Evolutionary conservation across 179 eudicot species (phyloP).

Genomic region (Patellifolia procumbens): DNA sequence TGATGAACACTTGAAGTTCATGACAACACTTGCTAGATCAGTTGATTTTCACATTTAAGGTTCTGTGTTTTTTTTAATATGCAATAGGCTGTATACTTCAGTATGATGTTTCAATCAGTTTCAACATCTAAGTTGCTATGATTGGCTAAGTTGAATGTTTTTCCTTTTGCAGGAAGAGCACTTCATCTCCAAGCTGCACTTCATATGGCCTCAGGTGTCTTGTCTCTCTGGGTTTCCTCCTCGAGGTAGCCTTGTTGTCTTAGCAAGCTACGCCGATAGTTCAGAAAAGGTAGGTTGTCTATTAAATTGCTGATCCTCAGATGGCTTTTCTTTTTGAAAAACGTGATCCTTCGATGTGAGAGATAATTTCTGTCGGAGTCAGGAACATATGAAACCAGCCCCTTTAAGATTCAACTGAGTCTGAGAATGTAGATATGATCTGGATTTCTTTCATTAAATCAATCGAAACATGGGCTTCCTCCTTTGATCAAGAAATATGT

Average conservation of each 20-base stretch:
- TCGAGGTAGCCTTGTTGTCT: slow-evolving; percentile 62
- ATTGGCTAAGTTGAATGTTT: not conserved
- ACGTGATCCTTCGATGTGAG: not conserved
- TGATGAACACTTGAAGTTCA: not conserved
- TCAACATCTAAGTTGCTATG: not conserved
- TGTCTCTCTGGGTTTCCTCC: slow-evolving; percentile 69
- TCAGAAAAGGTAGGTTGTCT: slow-evolving; percentile 48
- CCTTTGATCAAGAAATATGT: not conserved
- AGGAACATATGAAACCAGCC: not conserved
- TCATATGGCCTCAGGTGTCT: slow-evolving; percentile 93
- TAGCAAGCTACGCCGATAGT: slow-evolving; percentile 61
- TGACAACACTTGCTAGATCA: not conserved
- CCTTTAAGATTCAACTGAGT: not conserved
- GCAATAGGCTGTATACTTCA: not conserved
- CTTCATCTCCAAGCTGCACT: slow-evolving; percentile 62
- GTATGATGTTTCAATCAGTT: not conserved
- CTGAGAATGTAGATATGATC: not conserved
- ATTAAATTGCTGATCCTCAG: not conserved
- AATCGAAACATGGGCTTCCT: slow-evolving; percentile 4
- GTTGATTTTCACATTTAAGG: not conserved
- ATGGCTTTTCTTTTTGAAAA: not conserved
- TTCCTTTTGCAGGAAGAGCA: slow-evolving; percentile 69
- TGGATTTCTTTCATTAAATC: not conserved
- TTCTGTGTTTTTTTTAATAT: not conserved
- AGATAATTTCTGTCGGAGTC: not conserved